Evolutionary conservation across 495 filamentous ascomycete species (phyloP), one percentile per base, ranked within the genome.

Genomic region (Extremus antarcticus): DNA sequence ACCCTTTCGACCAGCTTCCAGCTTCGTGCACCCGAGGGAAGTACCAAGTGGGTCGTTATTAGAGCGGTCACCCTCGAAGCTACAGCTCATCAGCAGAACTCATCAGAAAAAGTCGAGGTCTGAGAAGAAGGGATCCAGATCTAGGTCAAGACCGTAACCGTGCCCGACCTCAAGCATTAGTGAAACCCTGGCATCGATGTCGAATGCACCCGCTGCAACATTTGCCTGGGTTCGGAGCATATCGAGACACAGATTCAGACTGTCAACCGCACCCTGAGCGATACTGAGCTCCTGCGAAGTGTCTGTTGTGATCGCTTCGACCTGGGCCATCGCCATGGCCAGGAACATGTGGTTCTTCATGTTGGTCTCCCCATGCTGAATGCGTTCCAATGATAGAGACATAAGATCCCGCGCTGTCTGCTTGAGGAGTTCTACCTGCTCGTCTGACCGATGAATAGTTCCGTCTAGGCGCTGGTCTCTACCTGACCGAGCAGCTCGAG

Each of bases 281-380:
- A 39, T 39, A 9, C n/a, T 39, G 35, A 59, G 11, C 29, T 59
- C 57, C 13, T 2, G 10, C 24, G 57, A 51, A 23, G 45, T 17
- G 29, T 41, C 55, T 25, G 11, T 21, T 53, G 51, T 54, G 7
- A 64, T 65, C 2, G 72, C 70, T 41, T 73, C 68, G 0, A 58
- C 65, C 43, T 75, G 68, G 3, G 69, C 73, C 45, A 71, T 50
- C 32, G 71, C 58, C 69, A 78, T 74, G 50, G 57, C 66, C 4
- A 77, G 41, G 56, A 73, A 77, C 58, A 76, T 63, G 47, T 75
- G 70, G 16, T 51, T 61, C 53, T 78, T 79, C 19, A 78, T 68
- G 53, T 76, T 80, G 0, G 73, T 78, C 49, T 80, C 77, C 4
- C 74, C 75, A 43, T 72, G 58, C 4, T 56, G 56, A 23, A 79